Percentiles rank a stretch among this genome's conserved stretches.
Evolutionary conservation across 2,329 filamentous ascomycete genomes (phyloP).

Genomic region (Achaetomium macrosporum): DNA sequence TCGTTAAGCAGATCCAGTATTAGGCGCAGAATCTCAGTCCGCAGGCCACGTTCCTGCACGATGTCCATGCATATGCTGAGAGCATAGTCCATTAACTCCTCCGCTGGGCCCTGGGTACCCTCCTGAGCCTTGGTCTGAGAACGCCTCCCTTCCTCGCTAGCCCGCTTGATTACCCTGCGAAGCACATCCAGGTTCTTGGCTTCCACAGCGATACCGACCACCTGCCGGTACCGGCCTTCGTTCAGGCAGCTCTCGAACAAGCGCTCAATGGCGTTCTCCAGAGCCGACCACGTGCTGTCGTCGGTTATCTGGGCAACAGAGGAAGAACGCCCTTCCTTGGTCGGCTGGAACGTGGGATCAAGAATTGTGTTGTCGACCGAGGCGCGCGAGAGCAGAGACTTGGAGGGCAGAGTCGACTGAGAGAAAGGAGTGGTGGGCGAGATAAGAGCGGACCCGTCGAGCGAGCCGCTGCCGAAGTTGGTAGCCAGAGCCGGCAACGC

Average conservation of each 20-base stretch:
- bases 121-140: constrained; percentile 55
- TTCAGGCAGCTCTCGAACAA: constrained; percentile 87
- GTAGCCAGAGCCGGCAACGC: constrained; percentile 68
- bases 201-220: constrained; percentile 94
- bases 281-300: constrained; percentile 67
- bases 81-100: constrained; percentile 95
- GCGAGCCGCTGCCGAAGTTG: constrained; percentile 63
- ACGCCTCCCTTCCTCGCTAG: constrained; percentile 77
- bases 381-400: constrained; percentile 86
- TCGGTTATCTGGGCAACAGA: constrained; percentile 62
- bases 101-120: constrained; percentile 55
- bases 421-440: constrained; percentile 95
- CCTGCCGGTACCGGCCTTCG: constrained; percentile 85
- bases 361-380: constrained; percentile 58
- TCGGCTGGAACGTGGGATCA: constrained; percentile 52
- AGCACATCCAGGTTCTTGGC: constrained; percentile 87
- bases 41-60: constrained; percentile 84
- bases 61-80: constrained; percentile 96
- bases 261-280: constrained; percentile 79
- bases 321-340: constrained; percentile 48
- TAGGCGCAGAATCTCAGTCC: constrained; percentile 77
- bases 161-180: constrained; percentile 77
- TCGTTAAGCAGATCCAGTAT: constrained; percentile 95
- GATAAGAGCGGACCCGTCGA: constrained; percentile 65
- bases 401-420: constrained; percentile 85